These are phyloP conservation scores for Colletotrichum cuscutae DNA, from an alignment of 2,329 filamentous ascomycete genomes.

Conservation along the genomic window DNA sequence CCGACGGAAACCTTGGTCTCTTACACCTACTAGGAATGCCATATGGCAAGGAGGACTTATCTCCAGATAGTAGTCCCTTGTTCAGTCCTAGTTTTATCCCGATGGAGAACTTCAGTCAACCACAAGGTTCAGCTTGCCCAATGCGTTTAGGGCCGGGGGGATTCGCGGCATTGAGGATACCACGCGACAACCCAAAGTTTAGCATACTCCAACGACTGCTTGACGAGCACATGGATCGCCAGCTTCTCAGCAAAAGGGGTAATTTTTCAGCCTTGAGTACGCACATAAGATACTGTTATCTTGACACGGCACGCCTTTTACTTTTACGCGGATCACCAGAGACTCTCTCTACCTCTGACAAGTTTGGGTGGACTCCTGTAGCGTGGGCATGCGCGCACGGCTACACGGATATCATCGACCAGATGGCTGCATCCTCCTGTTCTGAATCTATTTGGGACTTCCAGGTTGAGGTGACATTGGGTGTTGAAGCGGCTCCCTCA, in stretches of 20 bases:
- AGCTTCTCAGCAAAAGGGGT: neutral
- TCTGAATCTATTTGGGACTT: slow-evolving; percentile 2
- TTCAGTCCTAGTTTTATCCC: neutral
- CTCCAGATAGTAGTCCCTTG: neutral
- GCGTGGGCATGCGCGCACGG: slow-evolving; percentile 8
- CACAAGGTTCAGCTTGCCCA: neutral
- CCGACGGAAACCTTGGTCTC: neutral
- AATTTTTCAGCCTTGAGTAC: neutral
- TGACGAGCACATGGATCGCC: neutral
- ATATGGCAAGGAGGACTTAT: neutral
- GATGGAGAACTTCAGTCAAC: too few species aligned
- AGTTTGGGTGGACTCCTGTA: slow-evolving; percentile 7
- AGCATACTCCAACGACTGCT: neutral
- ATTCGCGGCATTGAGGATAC: neutral
- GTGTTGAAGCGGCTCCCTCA: too few species aligned
- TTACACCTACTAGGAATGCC: neutral
- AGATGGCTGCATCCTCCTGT: neutral
- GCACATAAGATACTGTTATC: neutral
- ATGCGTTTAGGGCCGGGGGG: neutral
- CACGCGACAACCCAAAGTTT: neutral
- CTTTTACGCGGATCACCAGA: neutral
- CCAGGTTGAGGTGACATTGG: neutral
- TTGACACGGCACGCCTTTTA: neutral
- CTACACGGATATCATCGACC: neutral
- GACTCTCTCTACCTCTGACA: neutral